Conservation (phyloP, 768 basidiomycete genomes). For the Symmetrospora coprosmae region DNA sequence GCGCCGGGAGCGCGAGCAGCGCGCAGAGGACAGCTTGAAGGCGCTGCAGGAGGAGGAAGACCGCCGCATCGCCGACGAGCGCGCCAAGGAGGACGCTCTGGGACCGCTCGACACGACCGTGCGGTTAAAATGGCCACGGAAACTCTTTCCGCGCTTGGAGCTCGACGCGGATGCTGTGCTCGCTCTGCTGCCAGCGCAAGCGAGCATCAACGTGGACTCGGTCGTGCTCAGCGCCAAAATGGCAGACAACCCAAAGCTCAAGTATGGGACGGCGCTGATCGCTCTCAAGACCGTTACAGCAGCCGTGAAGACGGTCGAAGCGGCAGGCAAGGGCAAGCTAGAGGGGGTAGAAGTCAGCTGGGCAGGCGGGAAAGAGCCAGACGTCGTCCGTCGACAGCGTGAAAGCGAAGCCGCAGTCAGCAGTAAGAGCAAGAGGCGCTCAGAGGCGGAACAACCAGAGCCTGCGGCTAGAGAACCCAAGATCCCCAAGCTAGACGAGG, state of each 20-base stretch:
- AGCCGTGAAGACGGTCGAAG: slow-evolving; percentile 23
- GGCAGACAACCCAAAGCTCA: slow-evolving; percentile 15
- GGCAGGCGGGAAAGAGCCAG: slow-evolving; percentile 25
- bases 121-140: slow-evolving; percentile 27
- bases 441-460: not conserved
- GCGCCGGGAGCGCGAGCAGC: slow-evolving; percentile 22
- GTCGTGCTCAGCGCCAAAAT: slow-evolving; percentile 27
- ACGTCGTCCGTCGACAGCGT: not conserved
- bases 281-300: slow-evolving; percentile 22
- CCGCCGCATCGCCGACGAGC: not conserved
- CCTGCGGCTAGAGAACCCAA: not conserved
- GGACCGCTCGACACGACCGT: slow-evolving; percentile 32
- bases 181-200: not conserved
- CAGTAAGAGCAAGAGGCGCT: no score
- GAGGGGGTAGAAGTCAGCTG: slow-evolving; percentile 27
- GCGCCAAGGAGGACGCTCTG: slow-evolving; percentile 21
- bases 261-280: slow-evolving; percentile 25
- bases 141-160: not conserved
- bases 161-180: not conserved
- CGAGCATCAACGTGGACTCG: slow-evolving; percentile 24
- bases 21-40: not conserved
- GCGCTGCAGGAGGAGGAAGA: not conserved
- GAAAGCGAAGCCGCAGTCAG: not conserved
- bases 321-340: slow-evolving; percentile 3
- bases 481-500: slow-evolving; percentile 20